phyloP scores from a whole-genome alignment of 83 land plant genomes.

The Thuja plicata region DNA sequence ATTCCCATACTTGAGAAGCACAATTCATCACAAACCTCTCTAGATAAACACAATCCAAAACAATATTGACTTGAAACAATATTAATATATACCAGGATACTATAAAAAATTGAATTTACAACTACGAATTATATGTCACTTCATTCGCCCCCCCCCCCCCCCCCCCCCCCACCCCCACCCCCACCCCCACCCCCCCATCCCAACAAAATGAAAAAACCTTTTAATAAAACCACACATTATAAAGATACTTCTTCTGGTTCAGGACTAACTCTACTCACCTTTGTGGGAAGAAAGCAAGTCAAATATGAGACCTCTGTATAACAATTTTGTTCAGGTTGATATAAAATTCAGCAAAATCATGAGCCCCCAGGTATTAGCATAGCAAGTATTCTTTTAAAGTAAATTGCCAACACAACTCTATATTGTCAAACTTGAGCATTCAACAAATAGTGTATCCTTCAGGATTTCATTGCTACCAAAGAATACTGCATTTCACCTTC shows the following conservation, averaged over 20 bases:
- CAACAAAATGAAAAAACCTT: not conserved
- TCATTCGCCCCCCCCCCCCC: not conserved
- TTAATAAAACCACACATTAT: not conserved
- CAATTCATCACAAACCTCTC: no score
- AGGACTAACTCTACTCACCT: not conserved
- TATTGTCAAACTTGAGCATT: not conserved
- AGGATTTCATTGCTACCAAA: not conserved
- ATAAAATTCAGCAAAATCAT: no score
- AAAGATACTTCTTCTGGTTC: not conserved
- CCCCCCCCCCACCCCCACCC: no score
- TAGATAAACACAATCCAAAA: no score
- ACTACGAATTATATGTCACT: no score
- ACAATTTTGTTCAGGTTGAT: no score
- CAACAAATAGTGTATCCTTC: not conserved
- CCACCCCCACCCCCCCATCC: no score
- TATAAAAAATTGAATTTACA: no score
- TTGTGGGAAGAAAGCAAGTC: not conserved
- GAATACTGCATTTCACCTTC: not conserved
- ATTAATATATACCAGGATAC: no score
- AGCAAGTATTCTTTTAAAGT: not conserved
- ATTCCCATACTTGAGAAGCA: no score
- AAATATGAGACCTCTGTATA: not conserved
- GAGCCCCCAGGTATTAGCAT: not conserved
- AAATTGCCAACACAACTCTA: not conserved
- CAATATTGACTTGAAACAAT: no score